Conservation (phyloP, 331 rosid species). For the Prunus yedoensis region DNA sequence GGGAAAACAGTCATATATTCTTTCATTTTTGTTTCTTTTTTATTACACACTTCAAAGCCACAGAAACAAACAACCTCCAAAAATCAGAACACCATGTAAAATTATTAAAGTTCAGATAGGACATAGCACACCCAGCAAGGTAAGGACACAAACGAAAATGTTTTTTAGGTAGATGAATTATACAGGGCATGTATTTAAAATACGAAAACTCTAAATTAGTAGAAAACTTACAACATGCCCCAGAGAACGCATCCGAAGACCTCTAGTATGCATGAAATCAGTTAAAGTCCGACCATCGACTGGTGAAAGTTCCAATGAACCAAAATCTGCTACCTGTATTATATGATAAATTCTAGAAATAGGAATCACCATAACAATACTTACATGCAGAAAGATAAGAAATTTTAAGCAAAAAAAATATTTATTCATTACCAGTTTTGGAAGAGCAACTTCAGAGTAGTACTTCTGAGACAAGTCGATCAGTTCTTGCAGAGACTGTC, state of each 20-base stretch:
- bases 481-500: constrained; percentile 85
- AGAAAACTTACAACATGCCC: constrained; percentile 88
- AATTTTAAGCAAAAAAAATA: constrained; percentile 30
- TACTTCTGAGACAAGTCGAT: constrained; percentile 71
- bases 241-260: constrained; percentile 89
- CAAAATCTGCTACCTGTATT: constrained; percentile 96
- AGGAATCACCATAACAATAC: constrained; percentile 29
- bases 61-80: not conserved
- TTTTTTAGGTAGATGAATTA: constrained; percentile 1
- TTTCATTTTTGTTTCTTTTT: not conserved
- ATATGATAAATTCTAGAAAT: constrained; percentile 30
- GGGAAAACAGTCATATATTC: not conserved
- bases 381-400: constrained; percentile 19
- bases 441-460: constrained; percentile 93
- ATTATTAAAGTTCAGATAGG: constrained; percentile 9
- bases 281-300: constrained; percentile 99
- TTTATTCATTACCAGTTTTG: constrained; percentile 78
- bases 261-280: constrained; percentile 99
- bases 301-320: constrained; percentile 96
- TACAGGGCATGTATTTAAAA: constrained; percentile 10
- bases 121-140: not conserved
- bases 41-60: not conserved
- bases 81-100: not conserved
- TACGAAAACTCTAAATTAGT: not conserved
- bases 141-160: constrained; percentile 14